Percentiles rank a stretch among this genome's conserved stretches.
These are phyloP conservation scores for Malus hybrid DNA, from an alignment of 331 rosid genomes.

Conservation along the genomic window DNA sequence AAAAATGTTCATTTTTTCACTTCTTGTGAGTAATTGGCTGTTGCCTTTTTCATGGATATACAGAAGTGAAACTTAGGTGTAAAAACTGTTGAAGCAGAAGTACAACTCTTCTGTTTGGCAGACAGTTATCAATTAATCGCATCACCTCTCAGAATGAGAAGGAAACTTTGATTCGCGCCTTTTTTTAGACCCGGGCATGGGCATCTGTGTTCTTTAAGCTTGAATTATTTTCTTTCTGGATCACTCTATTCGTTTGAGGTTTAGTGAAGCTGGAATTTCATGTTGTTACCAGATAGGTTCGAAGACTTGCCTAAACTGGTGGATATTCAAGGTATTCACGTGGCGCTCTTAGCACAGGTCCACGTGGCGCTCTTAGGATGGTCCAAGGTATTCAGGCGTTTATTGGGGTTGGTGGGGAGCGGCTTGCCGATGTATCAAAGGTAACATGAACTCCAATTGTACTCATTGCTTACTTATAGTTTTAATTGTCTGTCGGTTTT, in stretches of 20 bases:
- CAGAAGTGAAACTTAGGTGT: too few relatives aligned
- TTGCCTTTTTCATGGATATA: background rate
- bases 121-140: too few relatives aligned
- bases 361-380: conserved; percentile 77
- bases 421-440: conserved; percentile 73
- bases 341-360: conserved; percentile 88
- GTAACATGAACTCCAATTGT: conserved; percentile 15
- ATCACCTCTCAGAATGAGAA: too few relatives aligned
- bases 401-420: conserved; percentile 86
- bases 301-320: conserved; percentile 75
- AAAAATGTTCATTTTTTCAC: background rate
- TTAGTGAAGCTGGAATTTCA: conserved; percentile 12
- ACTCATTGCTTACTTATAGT: background rate
- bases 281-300: conserved; percentile 45
- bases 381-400: conserved; percentile 91
- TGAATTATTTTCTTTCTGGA: background rate
- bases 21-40: background rate
- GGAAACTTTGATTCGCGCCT: background rate
- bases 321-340: too few relatives aligned
- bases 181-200: background rate
- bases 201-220: background rate
- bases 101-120: too few relatives aligned
- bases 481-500: background rate
- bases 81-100: too few relatives aligned
- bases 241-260: background rate